Evolutionary conservation across 164 flowering plant species (phyloP).

Genomic region (Stephania cephalantha): DNA sequence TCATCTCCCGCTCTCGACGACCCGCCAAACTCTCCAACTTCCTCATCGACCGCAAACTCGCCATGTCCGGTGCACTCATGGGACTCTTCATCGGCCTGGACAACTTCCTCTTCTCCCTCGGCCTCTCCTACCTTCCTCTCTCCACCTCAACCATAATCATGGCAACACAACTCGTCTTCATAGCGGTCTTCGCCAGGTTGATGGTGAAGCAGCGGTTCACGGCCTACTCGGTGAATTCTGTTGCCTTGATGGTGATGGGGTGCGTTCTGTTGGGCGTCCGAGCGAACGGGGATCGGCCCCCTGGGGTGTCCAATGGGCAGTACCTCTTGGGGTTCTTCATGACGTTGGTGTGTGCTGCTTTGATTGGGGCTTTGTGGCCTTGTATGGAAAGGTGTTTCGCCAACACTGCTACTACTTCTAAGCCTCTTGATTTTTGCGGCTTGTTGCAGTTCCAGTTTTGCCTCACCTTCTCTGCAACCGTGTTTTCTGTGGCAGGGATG

Average conservation of each 20-base stretch:
- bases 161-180: conserved; percentile 12
- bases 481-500: not conserved
- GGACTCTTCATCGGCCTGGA: conserved; percentile 2
- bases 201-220: conserved; percentile 16
- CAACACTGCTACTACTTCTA: not conserved
- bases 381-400: conserved; percentile 1
- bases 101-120: conserved; percentile 7
- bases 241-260: conserved; percentile 11
- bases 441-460: conserved; percentile 9
- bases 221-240: conserved; percentile 6
- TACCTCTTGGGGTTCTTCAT: conserved; percentile 11
- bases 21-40: not conserved
- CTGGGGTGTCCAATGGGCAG: conserved; percentile 7
- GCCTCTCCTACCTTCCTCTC: conserved; percentile 8
- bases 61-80: not conserved
- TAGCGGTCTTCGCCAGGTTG: conserved; percentile 2
- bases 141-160: conserved; percentile 11
- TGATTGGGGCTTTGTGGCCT: conserved; percentile 6
- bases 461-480: conserved; percentile 1
- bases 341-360: conserved; percentile 6
- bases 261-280: conserved; percentile 2
- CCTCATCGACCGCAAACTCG: conserved; percentile 3
- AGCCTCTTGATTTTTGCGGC: not conserved
- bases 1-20: not conserved
- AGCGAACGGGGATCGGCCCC: not conserved